phyloP scores from a whole-genome alignment of 192 early-diverging fungal genomes.

The Podila verticillata region DNA sequence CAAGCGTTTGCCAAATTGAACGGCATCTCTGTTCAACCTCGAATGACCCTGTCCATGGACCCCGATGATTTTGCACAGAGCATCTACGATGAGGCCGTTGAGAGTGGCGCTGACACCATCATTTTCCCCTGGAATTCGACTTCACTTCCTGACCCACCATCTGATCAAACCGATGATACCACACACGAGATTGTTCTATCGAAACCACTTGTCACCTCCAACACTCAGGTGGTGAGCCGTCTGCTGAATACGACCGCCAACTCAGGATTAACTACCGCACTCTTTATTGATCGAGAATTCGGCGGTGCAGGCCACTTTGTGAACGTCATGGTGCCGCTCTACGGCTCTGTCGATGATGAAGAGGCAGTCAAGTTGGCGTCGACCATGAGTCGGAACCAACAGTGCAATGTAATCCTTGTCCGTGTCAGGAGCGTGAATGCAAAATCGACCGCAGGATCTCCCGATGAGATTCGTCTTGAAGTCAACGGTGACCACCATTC shows the following conservation, averaged over 20 bases:
- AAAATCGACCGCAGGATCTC: neutral
- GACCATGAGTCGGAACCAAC: constrained; percentile 22
- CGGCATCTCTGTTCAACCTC: constrained; percentile 68
- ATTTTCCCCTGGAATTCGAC: constrained; percentile 74
- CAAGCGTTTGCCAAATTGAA: constrained; percentile 82
- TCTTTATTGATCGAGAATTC: constrained; percentile 47
- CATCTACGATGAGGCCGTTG: constrained; percentile 64
- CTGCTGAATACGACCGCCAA: constrained; percentile 17
- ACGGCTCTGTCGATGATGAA: constrained; percentile 39
- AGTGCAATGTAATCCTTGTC: constrained; percentile 26
- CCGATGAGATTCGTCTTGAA: constrained; percentile 11
- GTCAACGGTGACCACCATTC: constrained; percentile 9
- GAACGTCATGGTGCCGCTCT: constrained; percentile 43
- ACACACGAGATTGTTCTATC: constrained; percentile 8
- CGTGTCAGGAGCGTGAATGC: constrained; percentile 14
- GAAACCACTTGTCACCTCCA: constrained; percentile 27
- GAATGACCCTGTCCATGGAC: constrained; percentile 65
- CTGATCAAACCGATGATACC: constrained; percentile 9
- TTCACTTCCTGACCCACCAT: constrained; percentile 22
- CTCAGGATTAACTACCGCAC: constrained; percentile 21
- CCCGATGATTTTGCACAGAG: constrained; percentile 75
- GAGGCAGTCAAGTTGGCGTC: constrained; percentile 37
- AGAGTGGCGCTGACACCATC: constrained; percentile 70
- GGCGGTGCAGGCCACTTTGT: constrained; percentile 35
- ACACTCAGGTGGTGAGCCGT: constrained; percentile 30